phyloP scores from a whole-genome alignment of 75 land plant genomes.

The Cunninghamia lanceolata region DNA sequence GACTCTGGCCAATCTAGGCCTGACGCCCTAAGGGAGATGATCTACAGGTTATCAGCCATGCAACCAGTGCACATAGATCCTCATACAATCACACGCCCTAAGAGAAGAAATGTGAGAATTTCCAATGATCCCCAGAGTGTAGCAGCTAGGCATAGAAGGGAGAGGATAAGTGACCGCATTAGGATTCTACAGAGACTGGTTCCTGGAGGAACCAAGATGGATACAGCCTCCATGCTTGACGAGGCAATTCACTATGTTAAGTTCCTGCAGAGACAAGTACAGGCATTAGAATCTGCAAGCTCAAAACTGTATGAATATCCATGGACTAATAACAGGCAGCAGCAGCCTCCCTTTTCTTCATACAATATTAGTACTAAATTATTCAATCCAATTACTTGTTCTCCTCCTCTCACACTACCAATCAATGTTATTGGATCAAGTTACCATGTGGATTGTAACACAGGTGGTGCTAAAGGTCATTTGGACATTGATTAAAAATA shows the following conservation, averaged over 20 bases:
- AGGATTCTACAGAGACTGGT: constrained; percentile 52
- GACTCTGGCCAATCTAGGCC: background rate
- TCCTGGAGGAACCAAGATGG: constrained; percentile 61
- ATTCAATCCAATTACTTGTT: background rate
- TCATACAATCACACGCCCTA: constrained; percentile 18
- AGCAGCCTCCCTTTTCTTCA: background rate
- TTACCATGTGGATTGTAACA: background rate
- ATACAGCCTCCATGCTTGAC: constrained; percentile 62
- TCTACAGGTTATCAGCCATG: constrained; percentile 35
- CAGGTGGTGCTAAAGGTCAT: background rate
- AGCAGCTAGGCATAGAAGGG: constrained; percentile 51
- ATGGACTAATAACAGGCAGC: background rate
- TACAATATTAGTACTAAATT: background rate
- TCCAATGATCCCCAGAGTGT: constrained; percentile 63
- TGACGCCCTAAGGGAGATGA: constrained; percentile 38
- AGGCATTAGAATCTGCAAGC: constrained; percentile 1
- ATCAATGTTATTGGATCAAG: background rate
- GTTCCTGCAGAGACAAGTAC: constrained; percentile 44
- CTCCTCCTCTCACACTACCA: background rate
- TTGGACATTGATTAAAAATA: background rate
- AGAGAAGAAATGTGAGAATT: constrained; percentile 42
- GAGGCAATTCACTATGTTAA: constrained; percentile 66
- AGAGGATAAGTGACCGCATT: constrained; percentile 52
- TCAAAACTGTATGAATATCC: background rate
- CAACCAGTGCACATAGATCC: constrained; percentile 37